Evolutionary conservation across 441 rosid species (phyloP).

Genomic region (Erodium moschatum): DNA sequence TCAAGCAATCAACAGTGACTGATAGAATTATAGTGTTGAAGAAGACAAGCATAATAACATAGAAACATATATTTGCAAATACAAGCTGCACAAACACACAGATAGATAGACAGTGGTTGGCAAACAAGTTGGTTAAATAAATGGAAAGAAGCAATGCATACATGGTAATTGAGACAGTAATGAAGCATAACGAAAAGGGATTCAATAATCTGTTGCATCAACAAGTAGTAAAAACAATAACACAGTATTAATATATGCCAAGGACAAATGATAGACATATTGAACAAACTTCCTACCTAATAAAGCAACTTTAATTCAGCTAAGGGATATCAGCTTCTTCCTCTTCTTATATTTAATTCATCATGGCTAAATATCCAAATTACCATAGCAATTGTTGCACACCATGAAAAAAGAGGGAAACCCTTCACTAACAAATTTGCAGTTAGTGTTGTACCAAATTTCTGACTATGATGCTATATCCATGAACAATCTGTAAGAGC

Average conservation of each 20-base stretch:
- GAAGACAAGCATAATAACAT: not conserved
- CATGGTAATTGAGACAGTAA: not conserved
- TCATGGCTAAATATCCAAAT: not conserved
- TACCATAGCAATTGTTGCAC: constrained; percentile 5
- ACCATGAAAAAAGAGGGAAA: constrained; percentile 1
- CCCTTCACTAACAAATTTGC: constrained; percentile 7
- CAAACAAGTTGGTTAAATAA: not conserved
- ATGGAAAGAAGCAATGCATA: not conserved
- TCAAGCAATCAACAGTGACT: not conserved
- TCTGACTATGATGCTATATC: not conserved
- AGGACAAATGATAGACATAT: not conserved
- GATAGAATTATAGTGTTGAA: not conserved
- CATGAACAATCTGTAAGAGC: constrained; percentile 6
- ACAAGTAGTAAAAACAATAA: not conserved
- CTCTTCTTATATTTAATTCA: constrained; percentile 7
- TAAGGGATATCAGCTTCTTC: constrained; percentile 7
- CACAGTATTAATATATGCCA: not conserved
- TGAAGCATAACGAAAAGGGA: not conserved
- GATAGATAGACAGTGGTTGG: not conserved
- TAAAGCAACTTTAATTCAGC: not conserved
- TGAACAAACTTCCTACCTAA: not conserved
- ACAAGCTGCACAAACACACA: not conserved
- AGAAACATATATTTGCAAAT: not conserved
- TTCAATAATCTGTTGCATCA: not conserved
- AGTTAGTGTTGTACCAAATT: constrained; percentile 2